phyloP scores from a whole-genome alignment of 179 eudicot species.

The Silene noctiflora region DNA sequence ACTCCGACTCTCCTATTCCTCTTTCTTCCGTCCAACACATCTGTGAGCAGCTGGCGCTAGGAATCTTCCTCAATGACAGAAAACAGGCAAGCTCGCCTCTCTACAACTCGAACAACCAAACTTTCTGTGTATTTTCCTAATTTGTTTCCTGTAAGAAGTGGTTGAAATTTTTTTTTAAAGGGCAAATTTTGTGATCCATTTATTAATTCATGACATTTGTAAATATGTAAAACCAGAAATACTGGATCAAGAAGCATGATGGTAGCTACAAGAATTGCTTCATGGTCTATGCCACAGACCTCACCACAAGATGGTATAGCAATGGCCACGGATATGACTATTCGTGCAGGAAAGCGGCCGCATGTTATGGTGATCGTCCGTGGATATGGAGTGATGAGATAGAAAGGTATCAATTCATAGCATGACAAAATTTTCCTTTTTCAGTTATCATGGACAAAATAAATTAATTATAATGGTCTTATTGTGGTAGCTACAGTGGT shows the following conservation, averaged over 20 bases:
- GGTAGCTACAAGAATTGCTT: slow-evolving; percentile 46
- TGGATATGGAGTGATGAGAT: slow-evolving; percentile 1
- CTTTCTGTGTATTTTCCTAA: background rate
- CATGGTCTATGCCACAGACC: slow-evolving; percentile 46
- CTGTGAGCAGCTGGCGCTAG: slow-evolving; percentile 41
- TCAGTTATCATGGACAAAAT: background rate
- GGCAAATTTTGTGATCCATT: background rate
- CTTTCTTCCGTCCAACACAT: slow-evolving; percentile 37
- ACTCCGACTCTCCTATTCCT: slow-evolving; percentile 39
- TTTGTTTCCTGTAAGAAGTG: too few relatives aligned
- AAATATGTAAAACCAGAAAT: slow-evolving; percentile 37
- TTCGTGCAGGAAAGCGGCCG: slow-evolving; percentile 32
- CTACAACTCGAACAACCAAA: background rate
- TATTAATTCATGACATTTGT: background rate
- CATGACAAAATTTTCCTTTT: background rate
- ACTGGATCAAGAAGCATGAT: slow-evolving; percentile 44
- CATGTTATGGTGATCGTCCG: background rate
- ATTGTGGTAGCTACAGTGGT: slow-evolving; percentile 23
- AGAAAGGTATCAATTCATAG: background rate
- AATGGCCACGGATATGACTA: slow-evolving; percentile 28
- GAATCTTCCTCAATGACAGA: slow-evolving; percentile 31
- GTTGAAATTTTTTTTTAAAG: too few relatives aligned
- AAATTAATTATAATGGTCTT: background rate
- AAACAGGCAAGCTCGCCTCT: slow-evolving; percentile 15
- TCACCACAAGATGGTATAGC: slow-evolving; percentile 16